Conservation (phyloP, 257 asterid species). For the Asclepias syriaca region DNA sequence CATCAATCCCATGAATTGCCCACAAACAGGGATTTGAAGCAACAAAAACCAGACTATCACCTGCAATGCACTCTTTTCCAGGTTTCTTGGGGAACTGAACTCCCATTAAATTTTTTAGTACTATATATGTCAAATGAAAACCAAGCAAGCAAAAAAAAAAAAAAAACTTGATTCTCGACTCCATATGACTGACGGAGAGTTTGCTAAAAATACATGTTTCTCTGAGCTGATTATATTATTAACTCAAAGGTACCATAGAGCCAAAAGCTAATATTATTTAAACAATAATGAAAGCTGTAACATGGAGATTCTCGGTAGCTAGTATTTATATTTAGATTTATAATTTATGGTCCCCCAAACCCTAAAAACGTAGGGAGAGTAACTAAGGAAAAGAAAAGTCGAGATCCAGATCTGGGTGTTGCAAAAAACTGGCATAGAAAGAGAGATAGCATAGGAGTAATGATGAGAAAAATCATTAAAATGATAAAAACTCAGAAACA, state of each 20-base stretch:
- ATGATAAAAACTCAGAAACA: not conserved
- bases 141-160: not conserved
- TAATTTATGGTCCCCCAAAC: not conserved
- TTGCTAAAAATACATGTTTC: not conserved
- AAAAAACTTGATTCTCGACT: not conserved
- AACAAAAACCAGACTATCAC: no score
- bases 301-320: no score
- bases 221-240: no score
- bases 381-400: not conserved
- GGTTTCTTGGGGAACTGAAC: no score
- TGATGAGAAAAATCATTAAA: slow-evolving; percentile 15
- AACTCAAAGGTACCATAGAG: no score
- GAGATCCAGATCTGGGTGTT: slow-evolving; percentile 22
- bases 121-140: no score
- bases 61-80: no score
- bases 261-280: no score
- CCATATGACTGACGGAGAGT: not conserved
- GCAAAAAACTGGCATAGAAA: slow-evolving; percentile 12
- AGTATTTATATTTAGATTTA: not conserved
- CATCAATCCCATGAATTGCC: no score
- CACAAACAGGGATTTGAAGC: no score
- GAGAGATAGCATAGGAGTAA: slow-evolving; percentile 9
- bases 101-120: no score
- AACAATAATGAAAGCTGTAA: no score
- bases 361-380: not conserved